Evolutionary conservation across 192 early-diverging fungal species (phyloP), one percentile per base, ranked within the genome.

Genomic region (Podila verticillata): DNA sequence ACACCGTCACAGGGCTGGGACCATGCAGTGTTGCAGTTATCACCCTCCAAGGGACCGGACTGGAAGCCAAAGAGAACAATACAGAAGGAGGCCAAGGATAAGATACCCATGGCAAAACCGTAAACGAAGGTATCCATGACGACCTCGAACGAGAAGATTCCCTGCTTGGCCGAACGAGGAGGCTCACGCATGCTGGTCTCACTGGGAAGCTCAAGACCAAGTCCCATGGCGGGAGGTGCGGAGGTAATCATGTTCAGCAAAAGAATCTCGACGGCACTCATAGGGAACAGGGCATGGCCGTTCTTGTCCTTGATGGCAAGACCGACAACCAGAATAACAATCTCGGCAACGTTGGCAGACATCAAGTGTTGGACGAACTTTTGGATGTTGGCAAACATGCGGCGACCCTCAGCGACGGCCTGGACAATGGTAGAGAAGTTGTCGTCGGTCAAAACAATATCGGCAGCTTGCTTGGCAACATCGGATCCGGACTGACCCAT

Each of bases 401-500:
- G 85, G 39, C 94, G 93, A 35, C 94, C 94, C 70, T 94, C 93
- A 65, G 85, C 84, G 60, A 95, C 86, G 19, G 94, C 93, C 1
- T 82, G 81, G 54, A 95, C 91, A 65, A 95, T 95, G 17, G 92
- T 93, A 32, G 91, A 89, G 87, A 94, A 92, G 80, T 92, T 93
- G 70, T 94, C 93, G 73, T 93, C 91, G 2, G 92, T 90, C 36
- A 94, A 77, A 5, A 97, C 93, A 82, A 98, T 96, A 84, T 97
- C 95, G 56, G 91, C 90, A 2, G 96, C 96, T 32, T 91, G 85
- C 82, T 96, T 97, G 58, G 95, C 96, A 48, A 97, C 95, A 78
- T 97, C 96, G 0, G 95, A 95, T 48, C 96, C 96, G 44, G 88
- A 87, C 59, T 93, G 87, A 47, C 96, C 96, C 96, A 97, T 97